These are phyloP conservation scores for Urostyla sp. DNA, from an alignment of 73 alveolate genomes.

Conservation along the genomic window DNA sequence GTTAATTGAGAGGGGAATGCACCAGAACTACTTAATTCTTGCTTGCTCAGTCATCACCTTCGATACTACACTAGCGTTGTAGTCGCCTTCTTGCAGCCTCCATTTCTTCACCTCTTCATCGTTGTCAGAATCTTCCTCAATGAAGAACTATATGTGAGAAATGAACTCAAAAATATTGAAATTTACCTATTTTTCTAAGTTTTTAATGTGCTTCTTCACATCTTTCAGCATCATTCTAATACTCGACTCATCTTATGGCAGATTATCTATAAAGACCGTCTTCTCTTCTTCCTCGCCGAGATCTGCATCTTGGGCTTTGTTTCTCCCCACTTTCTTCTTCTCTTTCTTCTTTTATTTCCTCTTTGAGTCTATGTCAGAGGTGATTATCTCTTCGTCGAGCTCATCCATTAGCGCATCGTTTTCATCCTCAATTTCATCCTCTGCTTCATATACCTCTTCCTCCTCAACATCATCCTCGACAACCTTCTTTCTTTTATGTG, in stretches of 20 bases:
- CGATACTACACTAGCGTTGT: slow-evolving; percentile 32
- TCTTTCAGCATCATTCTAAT: slow-evolving; percentile 52
- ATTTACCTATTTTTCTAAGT: slow-evolving; percentile 46
- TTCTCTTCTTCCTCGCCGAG: slow-evolving; percentile 49
- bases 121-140: slow-evolving; percentile 51
- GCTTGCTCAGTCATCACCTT: slow-evolving; percentile 41
- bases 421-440: slow-evolving; percentile 21
- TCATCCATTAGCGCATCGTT: not conserved
- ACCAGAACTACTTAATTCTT: slow-evolving; percentile 55
- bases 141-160: too few relatives aligned
- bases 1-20: slow-evolving; percentile 20
- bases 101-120: slow-evolving; percentile 51
- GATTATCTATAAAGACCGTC: slow-evolving; percentile 51
- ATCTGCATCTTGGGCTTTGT: not conserved
- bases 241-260: slow-evolving; percentile 51
- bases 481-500: slow-evolving; percentile 13
- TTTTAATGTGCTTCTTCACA: slow-evolving; percentile 50
- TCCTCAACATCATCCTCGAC: slow-evolving; percentile 45
- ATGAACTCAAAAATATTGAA: too few relatives aligned
- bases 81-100: slow-evolving; percentile 40
- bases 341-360: slow-evolving; percentile 25
- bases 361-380: not conserved
- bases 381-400: not conserved
- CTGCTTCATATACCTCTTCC: slow-evolving; percentile 14
- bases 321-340: slow-evolving; percentile 11